Conservation (phyloP, 2,329 filamentous ascomycete species). For the Pseudogymnoascus sp. region DNA sequence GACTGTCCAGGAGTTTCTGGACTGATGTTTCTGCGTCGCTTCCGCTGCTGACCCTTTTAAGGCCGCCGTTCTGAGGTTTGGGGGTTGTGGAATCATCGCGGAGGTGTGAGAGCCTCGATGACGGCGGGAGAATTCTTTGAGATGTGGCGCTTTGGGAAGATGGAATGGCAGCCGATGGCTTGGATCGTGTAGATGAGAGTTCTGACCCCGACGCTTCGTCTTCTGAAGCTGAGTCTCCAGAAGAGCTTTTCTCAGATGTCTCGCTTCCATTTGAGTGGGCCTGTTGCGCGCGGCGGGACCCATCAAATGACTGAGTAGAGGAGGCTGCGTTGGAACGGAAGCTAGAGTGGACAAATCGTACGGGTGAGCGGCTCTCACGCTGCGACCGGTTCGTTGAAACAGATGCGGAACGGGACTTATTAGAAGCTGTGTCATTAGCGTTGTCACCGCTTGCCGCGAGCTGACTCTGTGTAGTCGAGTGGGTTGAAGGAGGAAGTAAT, state of each 20-base stretch:
- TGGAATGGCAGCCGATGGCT: neutral
- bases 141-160: neutral
- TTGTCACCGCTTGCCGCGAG: neutral
- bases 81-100: slow-evolving; percentile 1
- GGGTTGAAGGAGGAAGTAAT: neutral
- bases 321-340: neutral
- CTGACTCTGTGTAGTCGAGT: neutral
- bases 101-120: neutral
- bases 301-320: neutral
- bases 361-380: slow-evolving; percentile 4
- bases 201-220: neutral
- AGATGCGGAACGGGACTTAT: neutral
- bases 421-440: neutral
- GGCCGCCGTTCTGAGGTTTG: neutral
- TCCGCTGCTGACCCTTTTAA: neutral
- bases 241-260: slow-evolving; percentile 6
- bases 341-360: slow-evolving; percentile 6
- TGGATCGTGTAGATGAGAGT: neutral
- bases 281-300: neutral
- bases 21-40: neutral
- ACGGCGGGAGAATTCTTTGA: neutral
- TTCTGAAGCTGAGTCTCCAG: neutral
- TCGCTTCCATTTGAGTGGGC: neutral
- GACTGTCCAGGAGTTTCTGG: neutral
- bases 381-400: neutral